Evolutionary conservation across 2,329 filamentous ascomycete genomes (phyloP), one percentile per base, ranked within the genome.

Genomic region (Trichophyton simii): DNA sequence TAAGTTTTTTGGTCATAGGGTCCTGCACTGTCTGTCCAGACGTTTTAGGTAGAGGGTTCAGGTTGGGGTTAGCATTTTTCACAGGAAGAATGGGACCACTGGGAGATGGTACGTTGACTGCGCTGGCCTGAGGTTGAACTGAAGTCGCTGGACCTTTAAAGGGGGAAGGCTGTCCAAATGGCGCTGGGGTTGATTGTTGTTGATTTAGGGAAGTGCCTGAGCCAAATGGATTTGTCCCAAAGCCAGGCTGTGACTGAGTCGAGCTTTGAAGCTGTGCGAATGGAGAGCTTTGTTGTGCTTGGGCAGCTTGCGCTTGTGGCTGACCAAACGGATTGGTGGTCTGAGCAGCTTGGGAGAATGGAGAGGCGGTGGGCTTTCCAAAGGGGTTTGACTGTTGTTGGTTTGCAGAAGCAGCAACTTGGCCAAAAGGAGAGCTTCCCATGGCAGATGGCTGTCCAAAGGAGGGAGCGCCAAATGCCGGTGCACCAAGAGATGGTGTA

Each of bases 1-100:
- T 71, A 0, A 89, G 72, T 36, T 67, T 71, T 22, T 75, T 72
- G 4, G 69, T 71, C 44, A 65, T 62, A 11, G 71, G 72, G 41
- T 76, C 68, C 22, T 68, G 70, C 13, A 68, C 61, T 4, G 75
- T 76, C 48, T 73, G 69, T n/a, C 70, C 75, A 48, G 69, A 68
- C 31, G 76, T 65, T 18, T 68, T 60, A 5, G 68, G 66, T 28
- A 63, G 52, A 3, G 64, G 63, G 34, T 57, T 65, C 36, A 60
- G 59, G 64, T 58, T 63, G 58, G 41, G 61, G 60, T 57, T 62
- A 55, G 60, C 65, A 61, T 60, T 66, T 50, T 54, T 65, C 61
- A 55, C 38, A 60, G 59, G 36, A 52, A 36, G 46, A 59, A 57
- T n/a, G 44, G 20, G 8, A 20, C 46, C 44, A n/a, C 60, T 54